These are phyloP conservation scores for Gracilariopsis chorda DNA, from an alignment of 23 red algal genomes.

Conservation along the genomic window DNA sequence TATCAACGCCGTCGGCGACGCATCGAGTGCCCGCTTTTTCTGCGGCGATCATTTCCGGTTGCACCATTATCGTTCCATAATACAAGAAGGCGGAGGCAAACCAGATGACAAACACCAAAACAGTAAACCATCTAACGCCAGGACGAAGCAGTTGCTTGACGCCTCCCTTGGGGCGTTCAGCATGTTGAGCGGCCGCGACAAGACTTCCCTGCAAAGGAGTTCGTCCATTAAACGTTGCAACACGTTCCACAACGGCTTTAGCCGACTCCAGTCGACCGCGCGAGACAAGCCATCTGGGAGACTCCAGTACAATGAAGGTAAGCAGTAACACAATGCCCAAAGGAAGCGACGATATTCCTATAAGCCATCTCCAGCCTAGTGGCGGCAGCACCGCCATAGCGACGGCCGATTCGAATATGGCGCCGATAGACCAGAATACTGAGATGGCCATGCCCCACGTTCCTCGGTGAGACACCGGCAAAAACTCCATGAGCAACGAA, in stretches of 20 bases:
- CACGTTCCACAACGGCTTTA: background rate
- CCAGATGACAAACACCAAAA: slow-evolving; percentile 57
- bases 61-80: slow-evolving; percentile 45
- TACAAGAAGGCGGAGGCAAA: slow-evolving; percentile 35
- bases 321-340: slow-evolving; percentile 5
- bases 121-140: slow-evolving; percentile 7
- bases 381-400: slow-evolving; percentile 38
- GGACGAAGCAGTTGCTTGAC: background rate
- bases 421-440: slow-evolving; percentile 63
- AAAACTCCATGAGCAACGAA: slow-evolving; percentile 54
- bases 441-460: slow-evolving; percentile 42
- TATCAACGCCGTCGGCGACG: background rate
- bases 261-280: slow-evolving; percentile 31
- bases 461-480: slow-evolving; percentile 43
- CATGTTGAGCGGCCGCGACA: background rate
- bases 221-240: slow-evolving; percentile 13
- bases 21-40: slow-evolving; percentile 33
- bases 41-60: slow-evolving; percentile 50
- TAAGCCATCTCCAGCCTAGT: slow-evolving; percentile 57
- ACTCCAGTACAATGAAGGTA: slow-evolving; percentile 2
- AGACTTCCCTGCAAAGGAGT: slow-evolving; percentile 1
- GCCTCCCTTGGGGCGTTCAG: background rate
- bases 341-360: slow-evolving; percentile 41
- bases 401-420: slow-evolving; percentile 38
- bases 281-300: slow-evolving; percentile 38